These are phyloP conservation scores for Aspergillus wentii DNA, from an alignment of 495 filamentous ascomycete species.

Conservation along the genomic window DNA sequence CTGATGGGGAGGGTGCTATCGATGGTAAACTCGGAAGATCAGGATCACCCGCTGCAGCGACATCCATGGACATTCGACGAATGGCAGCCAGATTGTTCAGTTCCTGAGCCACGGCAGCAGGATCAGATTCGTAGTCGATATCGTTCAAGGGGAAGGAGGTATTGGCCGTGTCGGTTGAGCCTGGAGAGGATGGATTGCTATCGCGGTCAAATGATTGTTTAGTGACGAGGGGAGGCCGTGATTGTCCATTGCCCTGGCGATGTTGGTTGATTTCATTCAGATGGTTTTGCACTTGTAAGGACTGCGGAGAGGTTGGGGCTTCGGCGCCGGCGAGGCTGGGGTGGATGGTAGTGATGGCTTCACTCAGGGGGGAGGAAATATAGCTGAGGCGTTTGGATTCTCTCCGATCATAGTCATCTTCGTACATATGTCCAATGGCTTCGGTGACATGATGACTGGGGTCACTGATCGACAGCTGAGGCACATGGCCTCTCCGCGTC, in stretches of 20 bases:
- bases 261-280: constrained; percentile 15
- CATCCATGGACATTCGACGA: constrained; percentile 98
- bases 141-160: constrained; percentile 82
- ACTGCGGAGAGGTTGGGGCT: constrained; percentile 36
- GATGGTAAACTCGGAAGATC: constrained; percentile 73
- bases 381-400: constrained; percentile 62
- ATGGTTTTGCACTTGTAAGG: constrained; percentile 23
- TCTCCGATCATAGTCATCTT: constrained; percentile 66
- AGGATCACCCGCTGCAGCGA: constrained; percentile 82
- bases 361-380: constrained; percentile 49
- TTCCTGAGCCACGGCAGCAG: constrained; percentile 91
- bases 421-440: constrained; percentile 94
- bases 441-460: constrained; percentile 96
- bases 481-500: constrained; percentile 56
- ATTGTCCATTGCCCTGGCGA: constrained; percentile 35
- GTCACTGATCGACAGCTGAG: constrained; percentile 69
- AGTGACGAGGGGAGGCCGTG: constrained; percentile 30
- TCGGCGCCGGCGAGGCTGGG: constrained; percentile 39
- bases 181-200: constrained; percentile 50
- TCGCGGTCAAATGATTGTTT: constrained; percentile 46
- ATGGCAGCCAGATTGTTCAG: constrained; percentile 92
- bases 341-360: constrained; percentile 41
- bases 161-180: constrained; percentile 62
- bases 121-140: constrained; percentile 86
- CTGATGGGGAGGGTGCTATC: constrained; percentile 63